These are phyloP conservation scores for Talaromyces ruber DNA, from an alignment of 495 filamentous ascomycete species.

Conservation along the genomic window DNA sequence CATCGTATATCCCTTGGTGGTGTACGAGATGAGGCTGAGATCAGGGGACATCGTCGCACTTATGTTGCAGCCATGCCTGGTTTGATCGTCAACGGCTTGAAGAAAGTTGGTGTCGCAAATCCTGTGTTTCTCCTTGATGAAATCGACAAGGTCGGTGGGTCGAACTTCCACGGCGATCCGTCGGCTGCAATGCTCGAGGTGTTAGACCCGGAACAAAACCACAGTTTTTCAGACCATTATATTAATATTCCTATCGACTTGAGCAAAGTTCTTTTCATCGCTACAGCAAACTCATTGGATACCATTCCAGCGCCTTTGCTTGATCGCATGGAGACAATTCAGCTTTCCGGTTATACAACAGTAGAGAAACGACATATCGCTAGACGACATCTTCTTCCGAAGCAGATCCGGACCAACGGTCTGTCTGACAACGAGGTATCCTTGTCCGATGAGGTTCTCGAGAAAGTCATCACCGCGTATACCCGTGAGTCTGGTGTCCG, in stretches of 20 bases:
- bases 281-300: conserved; percentile 93
- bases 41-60: conserved; percentile 88
- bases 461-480: conserved; percentile 91
- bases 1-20: conserved; percentile 96
- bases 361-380: conserved; percentile 98
- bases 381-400: conserved; percentile 84
- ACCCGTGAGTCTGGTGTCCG: conserved; percentile 97
- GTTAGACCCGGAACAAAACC: conserved; percentile 94
- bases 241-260: conserved; percentile 93
- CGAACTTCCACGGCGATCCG: conserved; percentile 92
- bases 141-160: conserved; percentile 92
- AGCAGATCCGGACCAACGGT: conserved; percentile 79
- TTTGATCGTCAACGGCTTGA: conserved; percentile 84
- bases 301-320: conserved; percentile 93
- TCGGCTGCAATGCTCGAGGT: conserved; percentile 99
- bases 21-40: conserved; percentile 94
- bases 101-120: conserved; percentile 94
- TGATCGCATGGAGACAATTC: conserved; percentile 94
- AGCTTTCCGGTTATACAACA: conserved; percentile 89
- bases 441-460: conserved; percentile 74
- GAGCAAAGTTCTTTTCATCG: conserved; percentile 95
- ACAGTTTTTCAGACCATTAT: conserved; percentile 93
- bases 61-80: conserved; percentile 99
- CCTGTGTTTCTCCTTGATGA: conserved; percentile 96
- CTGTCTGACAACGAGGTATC: conserved; percentile 63